Percentiles rank a stretch among this genome's conserved stretches.
Conservation (phyloP, 768 basidiomycete genomes). For the Psilocybe azurescens region DNA sequence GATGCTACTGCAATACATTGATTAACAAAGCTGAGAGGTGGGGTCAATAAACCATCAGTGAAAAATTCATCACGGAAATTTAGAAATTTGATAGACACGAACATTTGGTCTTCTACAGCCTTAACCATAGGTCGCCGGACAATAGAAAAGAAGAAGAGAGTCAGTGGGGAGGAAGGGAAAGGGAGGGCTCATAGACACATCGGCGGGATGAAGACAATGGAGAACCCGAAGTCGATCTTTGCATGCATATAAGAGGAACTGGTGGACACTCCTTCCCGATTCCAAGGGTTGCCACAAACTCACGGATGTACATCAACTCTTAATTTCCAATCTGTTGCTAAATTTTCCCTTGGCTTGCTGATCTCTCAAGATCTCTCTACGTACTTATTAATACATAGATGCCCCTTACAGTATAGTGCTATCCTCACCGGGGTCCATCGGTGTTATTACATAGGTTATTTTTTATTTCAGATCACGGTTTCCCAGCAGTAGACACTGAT, state of each 20-base stretch:
- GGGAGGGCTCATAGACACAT: background rate
- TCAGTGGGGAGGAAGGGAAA: background rate
- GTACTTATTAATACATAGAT: no score
- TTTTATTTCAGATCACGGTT: no score
- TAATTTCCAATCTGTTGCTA: background rate
- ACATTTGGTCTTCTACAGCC: conserved; percentile 8
- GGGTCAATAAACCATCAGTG: background rate
- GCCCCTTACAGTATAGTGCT: background rate
- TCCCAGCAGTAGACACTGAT: no score
- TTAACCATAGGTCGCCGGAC: background rate
- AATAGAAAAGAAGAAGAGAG: background rate
- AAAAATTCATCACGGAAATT: background rate
- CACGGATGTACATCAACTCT: background rate
- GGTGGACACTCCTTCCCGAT: background rate
- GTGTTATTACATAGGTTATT: background rate
- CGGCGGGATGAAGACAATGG: background rate
- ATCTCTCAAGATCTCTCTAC: background rate
- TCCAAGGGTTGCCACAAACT: background rate
- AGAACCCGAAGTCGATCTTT: background rate
- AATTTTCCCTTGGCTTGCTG: background rate
- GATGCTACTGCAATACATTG: conserved; percentile 13
- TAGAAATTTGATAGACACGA: background rate
- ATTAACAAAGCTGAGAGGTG: conserved; percentile 9
- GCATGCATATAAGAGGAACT: background rate
- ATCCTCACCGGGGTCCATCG: background rate